Percentiles rank a stretch among this genome's conserved stretches.
These are phyloP conservation scores for Scytalidium lignicola DNA, from an alignment of 2,329 filamentous ascomycete species.

Conservation along the genomic window DNA sequence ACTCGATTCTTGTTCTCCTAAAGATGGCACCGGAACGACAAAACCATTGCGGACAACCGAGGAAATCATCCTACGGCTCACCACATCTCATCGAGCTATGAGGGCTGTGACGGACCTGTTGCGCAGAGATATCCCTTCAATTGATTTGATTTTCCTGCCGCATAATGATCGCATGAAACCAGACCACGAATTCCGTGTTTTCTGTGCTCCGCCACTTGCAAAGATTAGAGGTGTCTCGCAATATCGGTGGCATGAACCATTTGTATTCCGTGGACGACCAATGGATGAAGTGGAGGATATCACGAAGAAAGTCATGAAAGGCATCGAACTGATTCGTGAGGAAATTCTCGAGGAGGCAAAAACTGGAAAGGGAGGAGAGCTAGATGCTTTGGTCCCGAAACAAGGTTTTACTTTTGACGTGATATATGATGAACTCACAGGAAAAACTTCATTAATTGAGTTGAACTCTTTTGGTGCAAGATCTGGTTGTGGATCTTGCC, in stretches of 20 bases:
- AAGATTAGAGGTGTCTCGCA: conserved; percentile 35
- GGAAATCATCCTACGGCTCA: conserved; percentile 33
- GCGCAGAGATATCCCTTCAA: conserved; percentile 9
- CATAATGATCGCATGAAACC: conserved; percentile 36
- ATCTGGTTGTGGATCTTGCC: conserved; percentile 38
- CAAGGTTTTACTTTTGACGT: conserved; percentile 42
- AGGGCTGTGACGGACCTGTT: conserved; percentile 28
- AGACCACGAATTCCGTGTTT: conserved; percentile 37
- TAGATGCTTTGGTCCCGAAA: conserved; percentile 24
- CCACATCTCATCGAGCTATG: conserved; percentile 33
- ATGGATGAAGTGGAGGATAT: conserved; percentile 7
- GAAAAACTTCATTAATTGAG: conserved; percentile 31
- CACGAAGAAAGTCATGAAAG: conserved; percentile 15
- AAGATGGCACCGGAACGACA: conserved; percentile 30
- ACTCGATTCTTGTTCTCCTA: conserved; percentile 37
- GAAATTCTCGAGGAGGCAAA: conserved; percentile 22
- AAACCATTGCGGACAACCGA: conserved; percentile 17
- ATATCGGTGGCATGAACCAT: conserved; percentile 35
- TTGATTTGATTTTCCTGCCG: conserved; percentile 35
- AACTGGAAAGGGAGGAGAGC: background rate
- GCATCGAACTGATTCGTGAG: conserved; percentile 16
- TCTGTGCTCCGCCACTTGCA: conserved; percentile 32
- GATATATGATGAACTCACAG: conserved; percentile 27
- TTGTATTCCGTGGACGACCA: conserved; percentile 18
- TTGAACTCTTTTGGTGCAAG: conserved; percentile 40